Evolutionary conservation across 1,284 basidiomycete genomes (phyloP).

Genomic region (Cryptococcus hybrid): DNA sequence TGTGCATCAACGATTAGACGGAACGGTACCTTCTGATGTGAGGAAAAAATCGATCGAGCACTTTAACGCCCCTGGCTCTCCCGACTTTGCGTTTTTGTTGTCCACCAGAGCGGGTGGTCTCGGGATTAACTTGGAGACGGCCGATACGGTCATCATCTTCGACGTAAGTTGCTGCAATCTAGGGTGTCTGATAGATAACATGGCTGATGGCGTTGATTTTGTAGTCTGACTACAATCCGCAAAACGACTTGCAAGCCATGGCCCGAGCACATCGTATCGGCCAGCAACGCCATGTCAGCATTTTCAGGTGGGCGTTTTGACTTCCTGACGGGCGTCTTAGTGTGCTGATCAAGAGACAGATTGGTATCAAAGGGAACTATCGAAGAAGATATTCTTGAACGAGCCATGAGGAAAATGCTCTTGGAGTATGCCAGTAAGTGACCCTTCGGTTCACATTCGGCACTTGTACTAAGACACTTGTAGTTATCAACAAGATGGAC

Average conservation of each 20-base stretch:
- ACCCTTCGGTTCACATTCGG: background rate
- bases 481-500: conserved; percentile 99
- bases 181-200: background rate
- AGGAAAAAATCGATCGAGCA: conserved; percentile 82
- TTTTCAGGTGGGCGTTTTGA: conserved; percentile 65
- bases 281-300: conserved; percentile 96
- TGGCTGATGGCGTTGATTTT: background rate
- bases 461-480: conserved; percentile 5
- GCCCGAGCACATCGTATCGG: conserved; percentile 96
- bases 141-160: conserved; percentile 98
- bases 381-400: conserved; percentile 97
- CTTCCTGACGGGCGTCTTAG: background rate
- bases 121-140: conserved; percentile 97
- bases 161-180: conserved; percentile 62
- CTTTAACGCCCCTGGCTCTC: conserved; percentile 70
- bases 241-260: conserved; percentile 99
- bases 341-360: conserved; percentile 3
- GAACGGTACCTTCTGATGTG: conserved; percentile 68
- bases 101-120: conserved; percentile 97
- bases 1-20: conserved; percentile 73
- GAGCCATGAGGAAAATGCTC: conserved; percentile 99
- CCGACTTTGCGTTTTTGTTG: conserved; percentile 78
- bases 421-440: conserved; percentile 95
- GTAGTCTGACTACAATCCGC: conserved; percentile 64
- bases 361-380: conserved; percentile 98